Conservation (phyloP, 176 grass and related monocot species). For the Canna indica region DNA sequence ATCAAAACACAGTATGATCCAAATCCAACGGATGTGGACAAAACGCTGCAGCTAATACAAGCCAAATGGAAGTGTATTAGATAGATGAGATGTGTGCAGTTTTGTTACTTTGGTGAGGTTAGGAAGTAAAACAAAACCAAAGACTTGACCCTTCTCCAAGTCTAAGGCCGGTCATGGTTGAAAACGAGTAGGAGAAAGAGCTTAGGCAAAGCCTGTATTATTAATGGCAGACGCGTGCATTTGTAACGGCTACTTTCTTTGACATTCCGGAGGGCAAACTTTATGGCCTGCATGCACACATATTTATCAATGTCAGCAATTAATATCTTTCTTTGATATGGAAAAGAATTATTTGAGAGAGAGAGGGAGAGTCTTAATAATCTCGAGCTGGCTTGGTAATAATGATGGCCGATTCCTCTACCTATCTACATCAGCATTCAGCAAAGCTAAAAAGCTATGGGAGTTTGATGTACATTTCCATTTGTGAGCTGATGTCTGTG, state of each 20-base stretch:
- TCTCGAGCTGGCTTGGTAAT: background rate
- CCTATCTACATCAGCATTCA: background rate
- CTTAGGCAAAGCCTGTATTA: conserved; percentile 1
- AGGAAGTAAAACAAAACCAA: background rate
- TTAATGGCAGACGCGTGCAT: conserved; percentile 1
- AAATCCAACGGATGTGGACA: conserved; percentile 28
- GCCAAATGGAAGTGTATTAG: background rate
- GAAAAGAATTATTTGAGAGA: background rate
- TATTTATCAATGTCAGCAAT: background rate
- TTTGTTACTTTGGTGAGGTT: background rate
- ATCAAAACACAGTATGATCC: conserved; percentile 32
- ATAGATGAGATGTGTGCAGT: background rate
- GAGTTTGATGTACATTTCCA: background rate
- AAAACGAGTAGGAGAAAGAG: background rate
- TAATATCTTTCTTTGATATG: conserved; percentile 1
- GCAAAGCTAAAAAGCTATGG: background rate
- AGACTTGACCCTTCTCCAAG: background rate
- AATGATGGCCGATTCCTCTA: background rate
- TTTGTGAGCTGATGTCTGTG: background rate
- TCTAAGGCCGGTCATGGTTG: background rate
- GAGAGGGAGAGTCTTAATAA: background rate
- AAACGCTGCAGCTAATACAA: conserved; percentile 24
- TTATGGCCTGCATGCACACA: background rate
- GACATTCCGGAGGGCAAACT: background rate
- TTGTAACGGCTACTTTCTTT: conserved; percentile 19